Evolutionary conservation across 1,284 basidiomycete genomes (phyloP), one percentile per base, ranked within the genome.

Genomic region (Pholiota adiposa): DNA sequence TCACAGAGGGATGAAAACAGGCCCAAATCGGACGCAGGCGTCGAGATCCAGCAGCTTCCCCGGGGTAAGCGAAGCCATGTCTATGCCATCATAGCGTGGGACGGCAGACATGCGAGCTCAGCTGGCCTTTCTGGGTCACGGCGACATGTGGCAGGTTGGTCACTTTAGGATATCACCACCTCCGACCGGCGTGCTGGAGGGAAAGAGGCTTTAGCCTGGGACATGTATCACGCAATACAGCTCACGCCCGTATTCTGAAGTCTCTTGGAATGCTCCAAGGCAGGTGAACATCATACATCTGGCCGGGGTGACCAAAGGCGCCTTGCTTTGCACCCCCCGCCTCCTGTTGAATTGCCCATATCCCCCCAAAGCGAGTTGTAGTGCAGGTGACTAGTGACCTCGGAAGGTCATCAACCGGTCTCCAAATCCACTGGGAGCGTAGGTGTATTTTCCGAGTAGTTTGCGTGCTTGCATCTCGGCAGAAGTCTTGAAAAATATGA

Each of bases 401-500:
- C 31, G 41, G 38, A 34, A 54, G 53, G 53, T 59, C 59, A 52
- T 51, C 49, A 41, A 41, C 61, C 65, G 54, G 61, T 56, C 51
- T 69, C 68, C 54, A 68, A 40, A 55, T 66, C 71, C 51, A 56
- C 53, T 43, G 68, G 51, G 44, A 55, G 38, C 4, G 63, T 44
- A 43, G 64, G 33, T 56, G 64, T 59, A 40, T 61, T 65, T 54
- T 66, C 64, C 29, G 59, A 38, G 46, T 63, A 63, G 46, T 40
- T 40, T 14, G 62, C 61, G 21, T 44, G 38, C 29, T 67, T 67
- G 27, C 54, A 59, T 43, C 57, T 68, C 33, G 68, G 70, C 58
- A 76, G 68, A n/a, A 77, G 58, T 60, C 65, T 73, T 40, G 72
- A 73, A 23, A 74, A 64, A 58, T 77, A 82, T 19, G 82, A 80